A percentile compares a stretch with the other conserved stretches of the same genome.
These are phyloP conservation scores for Dothideomycetes sp. DNA, from an alignment of 2,329 filamentous ascomycete species.

Conservation along the genomic window DNA sequence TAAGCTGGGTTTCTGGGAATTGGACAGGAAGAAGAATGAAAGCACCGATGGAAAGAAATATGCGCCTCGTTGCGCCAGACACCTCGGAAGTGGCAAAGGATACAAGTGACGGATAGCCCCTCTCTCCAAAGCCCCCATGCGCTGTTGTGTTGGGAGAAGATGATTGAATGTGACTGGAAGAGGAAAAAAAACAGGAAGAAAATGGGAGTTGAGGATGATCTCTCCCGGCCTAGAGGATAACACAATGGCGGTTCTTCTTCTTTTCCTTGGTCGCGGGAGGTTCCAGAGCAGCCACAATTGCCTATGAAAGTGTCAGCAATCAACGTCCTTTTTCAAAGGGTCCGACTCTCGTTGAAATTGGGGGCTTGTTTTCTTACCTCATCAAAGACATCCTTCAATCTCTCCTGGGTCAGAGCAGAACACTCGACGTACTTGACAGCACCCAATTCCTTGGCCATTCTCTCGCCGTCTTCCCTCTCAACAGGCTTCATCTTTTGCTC, in stretches of 20 bases:
- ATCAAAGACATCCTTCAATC: conserved; percentile 98
- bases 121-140: conserved; percentile 7
- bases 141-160: conserved; percentile 5
- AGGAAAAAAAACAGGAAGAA: too few species aligned
- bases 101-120: conserved; percentile 11
- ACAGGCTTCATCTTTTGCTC: conserved; percentile 97
- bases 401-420: conserved; percentile 95
- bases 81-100: conserved; percentile 6
- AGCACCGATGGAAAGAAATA: too few species aligned
- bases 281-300: conserved; percentile 90
- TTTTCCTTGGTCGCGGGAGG: conserved; percentile 55
- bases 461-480: conserved; percentile 82
- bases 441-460: conserved; percentile 94
- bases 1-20: conserved; percentile 3
- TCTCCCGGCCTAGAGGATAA: conserved; percentile 25
- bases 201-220: neutral
- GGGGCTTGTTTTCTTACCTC: conserved; percentile 56
- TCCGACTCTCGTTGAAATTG: neutral
- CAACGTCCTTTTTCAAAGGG: conserved; percentile 19
- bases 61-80: conserved; percentile 14
- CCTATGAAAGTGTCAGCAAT: too few species aligned
- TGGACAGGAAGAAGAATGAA: conserved; percentile 1
- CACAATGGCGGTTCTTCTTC: conserved; percentile 29
- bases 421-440: conserved; percentile 99
- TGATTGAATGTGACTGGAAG: neutral